Conservation (phyloP, 2,329 filamentous ascomycete genomes). For the Pseudomassariella vexata region DNA sequence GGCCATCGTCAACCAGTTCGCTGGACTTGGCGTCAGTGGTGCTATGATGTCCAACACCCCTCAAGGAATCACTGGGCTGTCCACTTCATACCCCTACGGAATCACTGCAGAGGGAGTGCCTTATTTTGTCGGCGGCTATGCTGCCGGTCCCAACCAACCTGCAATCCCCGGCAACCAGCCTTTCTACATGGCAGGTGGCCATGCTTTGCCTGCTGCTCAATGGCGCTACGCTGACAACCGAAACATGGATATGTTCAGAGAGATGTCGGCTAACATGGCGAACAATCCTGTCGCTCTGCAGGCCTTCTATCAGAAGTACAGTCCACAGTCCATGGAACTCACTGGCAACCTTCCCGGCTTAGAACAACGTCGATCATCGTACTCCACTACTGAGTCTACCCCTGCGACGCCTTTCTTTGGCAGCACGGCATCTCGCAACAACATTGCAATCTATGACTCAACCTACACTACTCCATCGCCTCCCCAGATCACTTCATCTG, state of each 20-base stretch:
- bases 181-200: too few relatives aligned
- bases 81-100: slow-evolving; percentile 20
- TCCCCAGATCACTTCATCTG: slow-evolving; percentile 45
- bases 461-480: slow-evolving; percentile 64
- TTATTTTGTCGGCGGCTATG: too few relatives aligned
- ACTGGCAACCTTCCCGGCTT: slow-evolving; percentile 55
- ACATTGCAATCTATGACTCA: slow-evolving; percentile 55
- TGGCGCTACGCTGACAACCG: too few relatives aligned
- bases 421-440: slow-evolving; percentile 51
- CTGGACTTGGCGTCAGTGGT: slow-evolving; percentile 27
- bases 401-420: slow-evolving; percentile 62
- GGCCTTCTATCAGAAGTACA: too few relatives aligned
- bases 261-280: too few relatives aligned
- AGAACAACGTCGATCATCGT: slow-evolving; percentile 61
- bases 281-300: too few relatives aligned
- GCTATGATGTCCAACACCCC: slow-evolving; percentile 16
- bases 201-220: too few relatives aligned
- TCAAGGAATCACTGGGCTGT: slow-evolving; percentile 24
- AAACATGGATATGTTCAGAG: too few relatives aligned
- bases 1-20: slow-evolving; percentile 22
- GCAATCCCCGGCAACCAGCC: too few relatives aligned
- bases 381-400: slow-evolving; percentile 62
- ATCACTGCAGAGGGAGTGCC: too few relatives aligned
- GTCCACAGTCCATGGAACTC: too few relatives aligned
- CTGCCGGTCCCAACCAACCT: too few relatives aligned